A percentile compares a stretch with the other conserved stretches of the same genome.
phyloP scores from a whole-genome alignment of 306 rosid genomes.

The Cucumis melo region DNA sequence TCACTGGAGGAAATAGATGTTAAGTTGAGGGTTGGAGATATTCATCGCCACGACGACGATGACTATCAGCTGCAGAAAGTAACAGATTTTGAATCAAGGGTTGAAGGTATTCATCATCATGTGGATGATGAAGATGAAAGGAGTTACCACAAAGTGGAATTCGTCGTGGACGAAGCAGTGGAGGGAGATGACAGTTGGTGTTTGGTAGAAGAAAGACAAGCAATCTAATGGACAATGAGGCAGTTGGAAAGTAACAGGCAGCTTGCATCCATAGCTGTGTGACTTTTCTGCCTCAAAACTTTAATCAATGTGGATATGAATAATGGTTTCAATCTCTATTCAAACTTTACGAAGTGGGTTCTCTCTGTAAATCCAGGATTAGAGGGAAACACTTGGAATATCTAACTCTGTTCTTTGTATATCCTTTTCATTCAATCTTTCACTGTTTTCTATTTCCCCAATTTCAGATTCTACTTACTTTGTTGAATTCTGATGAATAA shows the following conservation, averaged over 20 bases:
- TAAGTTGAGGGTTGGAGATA: neutral
- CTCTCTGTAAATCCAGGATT: neutral
- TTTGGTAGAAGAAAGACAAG: constrained; percentile 22
- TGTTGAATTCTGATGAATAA: neutral
- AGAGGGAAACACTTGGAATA: neutral
- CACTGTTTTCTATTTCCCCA: neutral
- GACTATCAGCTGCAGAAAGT: neutral
- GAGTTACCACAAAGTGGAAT: constrained; percentile 23
- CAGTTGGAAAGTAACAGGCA: neutral
- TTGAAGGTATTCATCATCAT: constrained; percentile 4
- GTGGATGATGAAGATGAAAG: constrained; percentile 12
- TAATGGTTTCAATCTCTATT: neutral
- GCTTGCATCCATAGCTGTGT: neutral
- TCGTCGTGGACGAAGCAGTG: constrained; percentile 14
- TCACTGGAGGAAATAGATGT: neutral
- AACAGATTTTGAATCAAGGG: neutral
- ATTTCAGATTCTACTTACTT: neutral
- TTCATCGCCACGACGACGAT: neutral
- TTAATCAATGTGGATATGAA: neutral
- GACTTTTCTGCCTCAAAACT: neutral
- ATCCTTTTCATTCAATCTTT: neutral
- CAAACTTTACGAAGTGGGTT: neutral
- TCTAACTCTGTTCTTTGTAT: neutral
- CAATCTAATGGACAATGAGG: neutral
- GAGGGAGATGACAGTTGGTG: constrained; percentile 47